Percentiles rank a stretch among this genome's conserved stretches.
These are phyloP conservation scores for Ogataea trehaloabstinens DNA, from an alignment of 805 yeast species.

Conservation along the genomic window DNA sequence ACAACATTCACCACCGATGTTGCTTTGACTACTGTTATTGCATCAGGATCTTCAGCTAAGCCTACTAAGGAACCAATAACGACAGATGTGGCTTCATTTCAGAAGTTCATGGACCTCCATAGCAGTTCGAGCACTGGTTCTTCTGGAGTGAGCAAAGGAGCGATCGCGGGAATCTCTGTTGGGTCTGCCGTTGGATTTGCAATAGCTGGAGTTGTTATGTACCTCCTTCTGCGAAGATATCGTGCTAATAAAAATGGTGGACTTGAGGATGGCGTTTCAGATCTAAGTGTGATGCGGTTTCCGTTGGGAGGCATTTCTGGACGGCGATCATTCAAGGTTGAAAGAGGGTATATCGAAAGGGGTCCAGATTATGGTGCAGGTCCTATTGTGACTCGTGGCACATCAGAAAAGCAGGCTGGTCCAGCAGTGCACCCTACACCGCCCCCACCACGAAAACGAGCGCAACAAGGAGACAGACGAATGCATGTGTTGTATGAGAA, in stretches of 20 bases:
- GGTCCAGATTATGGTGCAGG: too few relatives aligned
- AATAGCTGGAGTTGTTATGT: constrained; percentile 12
- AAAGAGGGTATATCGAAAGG: neutral
- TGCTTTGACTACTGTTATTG: constrained; percentile 16
- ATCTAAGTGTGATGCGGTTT: neutral
- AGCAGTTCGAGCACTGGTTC: constrained; percentile 5
- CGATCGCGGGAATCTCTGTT: constrained; percentile 31
- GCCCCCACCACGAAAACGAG: constrained; percentile 13
- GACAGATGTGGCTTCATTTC: constrained; percentile 25
- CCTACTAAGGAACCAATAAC: constrained; percentile 24
- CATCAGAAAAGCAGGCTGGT: neutral
- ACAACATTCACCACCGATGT: constrained; percentile 26
- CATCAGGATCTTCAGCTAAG: constrained; percentile 10
- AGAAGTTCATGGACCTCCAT: constrained; percentile 6
- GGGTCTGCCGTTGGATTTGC: constrained; percentile 25
- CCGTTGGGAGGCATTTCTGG: neutral
- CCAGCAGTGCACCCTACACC: constrained; percentile 5
- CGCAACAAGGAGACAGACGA: constrained; percentile 16
- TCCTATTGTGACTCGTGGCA: neutral
- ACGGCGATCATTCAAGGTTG: neutral
- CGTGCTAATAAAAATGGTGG: constrained; percentile 5
- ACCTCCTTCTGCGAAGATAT: constrained; percentile 12
- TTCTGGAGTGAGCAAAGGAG: constrained; percentile 14
- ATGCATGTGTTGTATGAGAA: constrained; percentile 32
- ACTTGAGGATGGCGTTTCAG: constrained; percentile 1